phyloP scores from a whole-genome alignment of 2,329 filamentous ascomycete genomes.

The Sporothrix globosa region DNA sequence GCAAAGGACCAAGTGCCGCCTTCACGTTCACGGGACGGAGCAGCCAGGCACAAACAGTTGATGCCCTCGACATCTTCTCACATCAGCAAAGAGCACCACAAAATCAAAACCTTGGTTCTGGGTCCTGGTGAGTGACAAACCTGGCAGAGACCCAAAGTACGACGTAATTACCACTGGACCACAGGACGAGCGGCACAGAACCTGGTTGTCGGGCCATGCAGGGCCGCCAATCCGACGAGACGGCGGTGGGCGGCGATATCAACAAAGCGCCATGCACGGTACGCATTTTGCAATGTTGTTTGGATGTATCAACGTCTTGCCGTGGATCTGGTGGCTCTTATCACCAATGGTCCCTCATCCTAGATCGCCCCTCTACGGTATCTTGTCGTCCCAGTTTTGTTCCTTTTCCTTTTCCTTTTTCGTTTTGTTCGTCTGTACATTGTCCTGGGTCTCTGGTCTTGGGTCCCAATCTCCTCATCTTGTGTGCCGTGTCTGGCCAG shows the following conservation, averaged over 20 bases:
- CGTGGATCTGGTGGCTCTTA: background rate
- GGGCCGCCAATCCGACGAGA: background rate
- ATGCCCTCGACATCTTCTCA: too few relatives aligned
- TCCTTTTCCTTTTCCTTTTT: background rate
- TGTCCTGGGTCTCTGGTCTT: background rate
- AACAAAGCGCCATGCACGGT: background rate
- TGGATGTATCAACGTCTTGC: background rate
- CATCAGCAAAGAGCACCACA: background rate
- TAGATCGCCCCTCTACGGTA: too few relatives aligned
- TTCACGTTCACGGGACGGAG: too few relatives aligned
- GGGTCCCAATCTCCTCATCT: background rate
- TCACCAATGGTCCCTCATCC: too few relatives aligned
- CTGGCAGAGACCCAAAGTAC: background rate
- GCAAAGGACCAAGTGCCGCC: too few relatives aligned
- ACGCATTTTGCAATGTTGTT: background rate
- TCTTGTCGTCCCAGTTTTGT: too few relatives aligned
- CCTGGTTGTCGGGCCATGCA: slow-evolving; percentile 8
- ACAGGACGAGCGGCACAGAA: background rate
- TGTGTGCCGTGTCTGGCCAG: slow-evolving; percentile 2
- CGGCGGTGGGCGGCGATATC: background rate
- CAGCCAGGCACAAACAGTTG: too few relatives aligned
- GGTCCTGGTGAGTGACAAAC: background rate
- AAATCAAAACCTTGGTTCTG: background rate
- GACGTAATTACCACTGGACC: background rate
- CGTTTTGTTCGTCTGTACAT: background rate